Evolutionary conservation across 2,329 filamentous ascomycete species (phyloP).

Genomic region (Pseudogymnoascus sp.): DNA sequence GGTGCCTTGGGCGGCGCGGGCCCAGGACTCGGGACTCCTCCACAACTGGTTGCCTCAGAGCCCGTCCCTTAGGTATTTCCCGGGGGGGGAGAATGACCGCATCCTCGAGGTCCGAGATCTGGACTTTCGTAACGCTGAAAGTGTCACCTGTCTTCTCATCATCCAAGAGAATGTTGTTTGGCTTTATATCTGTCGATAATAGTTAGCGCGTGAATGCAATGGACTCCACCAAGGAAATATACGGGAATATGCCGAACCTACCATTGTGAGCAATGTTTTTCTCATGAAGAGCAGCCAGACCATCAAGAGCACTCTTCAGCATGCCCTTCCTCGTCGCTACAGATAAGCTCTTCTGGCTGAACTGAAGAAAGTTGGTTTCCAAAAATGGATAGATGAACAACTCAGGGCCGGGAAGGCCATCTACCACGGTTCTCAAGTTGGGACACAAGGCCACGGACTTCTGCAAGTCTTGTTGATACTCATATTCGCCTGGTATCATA

Average conservation of each 20-base stretch:
- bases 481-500: conserved; percentile 29
- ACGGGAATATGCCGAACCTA: conserved; percentile 19
- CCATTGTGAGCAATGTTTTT: conserved; percentile 35
- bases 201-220: not conserved
- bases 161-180: not conserved
- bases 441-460: conserved; percentile 22
- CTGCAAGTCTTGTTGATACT: conserved; percentile 29
- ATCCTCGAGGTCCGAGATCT: not conserved
- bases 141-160: not conserved
- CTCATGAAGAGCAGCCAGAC: conserved; percentile 34
- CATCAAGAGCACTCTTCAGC: conserved; percentile 38
- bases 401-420: conserved; percentile 22
- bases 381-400: conserved; percentile 41
- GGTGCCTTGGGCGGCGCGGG: not conserved
- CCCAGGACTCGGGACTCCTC: not conserved
- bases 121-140: not conserved
- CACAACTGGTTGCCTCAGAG: not conserved
- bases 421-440: conserved; percentile 27
- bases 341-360: conserved; percentile 37
- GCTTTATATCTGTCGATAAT: not conserved
- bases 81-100: not conserved
- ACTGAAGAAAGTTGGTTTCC: conserved; percentile 37
- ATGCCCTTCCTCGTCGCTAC: conserved; percentile 36
- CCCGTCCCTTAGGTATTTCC: not conserved
- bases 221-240: conserved; percentile 11